Percentiles rank a stretch among this genome's conserved stretches.
These are phyloP conservation scores for Candida golubevii DNA, from an alignment of 805 yeast species.

Conservation along the genomic window DNA sequence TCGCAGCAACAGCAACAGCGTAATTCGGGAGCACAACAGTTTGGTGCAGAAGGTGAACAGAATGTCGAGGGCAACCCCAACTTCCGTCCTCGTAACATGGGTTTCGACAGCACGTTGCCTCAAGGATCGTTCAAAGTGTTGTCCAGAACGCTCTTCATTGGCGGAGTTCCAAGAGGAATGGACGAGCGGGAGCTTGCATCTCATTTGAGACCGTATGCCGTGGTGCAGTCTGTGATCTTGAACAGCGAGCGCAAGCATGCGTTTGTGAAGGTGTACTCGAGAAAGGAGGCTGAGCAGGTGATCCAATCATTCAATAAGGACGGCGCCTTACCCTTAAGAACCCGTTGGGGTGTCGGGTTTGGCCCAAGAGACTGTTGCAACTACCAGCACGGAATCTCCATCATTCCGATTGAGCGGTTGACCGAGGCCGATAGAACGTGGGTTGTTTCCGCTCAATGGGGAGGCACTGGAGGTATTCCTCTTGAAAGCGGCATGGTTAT, in stretches of 20 bases:
- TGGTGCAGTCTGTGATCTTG: constrained; percentile 84
- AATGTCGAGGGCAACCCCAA: constrained; percentile 71
- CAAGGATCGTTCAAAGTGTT: constrained; percentile 76
- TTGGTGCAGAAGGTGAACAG: constrained; percentile 48
- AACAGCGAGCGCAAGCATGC: constrained; percentile 92
- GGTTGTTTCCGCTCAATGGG: constrained; percentile 90
- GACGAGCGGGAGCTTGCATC: constrained; percentile 66
- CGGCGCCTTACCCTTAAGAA: constrained; percentile 63
- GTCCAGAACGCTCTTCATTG: constrained; percentile 88
- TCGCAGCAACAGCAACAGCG: constrained; percentile 16
- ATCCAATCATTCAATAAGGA: constrained; percentile 68
- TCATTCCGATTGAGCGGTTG: constrained; percentile 79
- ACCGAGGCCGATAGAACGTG: constrained; percentile 93
- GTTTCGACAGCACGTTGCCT: constrained; percentile 67
- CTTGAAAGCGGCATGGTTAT: constrained; percentile 73
- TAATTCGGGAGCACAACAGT: constrained; percentile 12
- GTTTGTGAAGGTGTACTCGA: constrained; percentile 87
- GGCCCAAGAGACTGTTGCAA: constrained; percentile 99
- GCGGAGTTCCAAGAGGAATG: constrained; percentile 86
- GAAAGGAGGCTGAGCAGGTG: constrained; percentile 86
- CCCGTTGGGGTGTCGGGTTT: constrained; percentile 98
- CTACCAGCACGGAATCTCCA: constrained; percentile 83
- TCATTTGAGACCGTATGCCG: constrained; percentile 78
- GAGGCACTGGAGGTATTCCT: constrained; percentile 91
- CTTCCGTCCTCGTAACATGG: constrained; percentile 69